These are phyloP conservation scores for Mycena alexandri DNA, from an alignment of 768 basidiomycete species.

Conservation along the genomic window DNA sequence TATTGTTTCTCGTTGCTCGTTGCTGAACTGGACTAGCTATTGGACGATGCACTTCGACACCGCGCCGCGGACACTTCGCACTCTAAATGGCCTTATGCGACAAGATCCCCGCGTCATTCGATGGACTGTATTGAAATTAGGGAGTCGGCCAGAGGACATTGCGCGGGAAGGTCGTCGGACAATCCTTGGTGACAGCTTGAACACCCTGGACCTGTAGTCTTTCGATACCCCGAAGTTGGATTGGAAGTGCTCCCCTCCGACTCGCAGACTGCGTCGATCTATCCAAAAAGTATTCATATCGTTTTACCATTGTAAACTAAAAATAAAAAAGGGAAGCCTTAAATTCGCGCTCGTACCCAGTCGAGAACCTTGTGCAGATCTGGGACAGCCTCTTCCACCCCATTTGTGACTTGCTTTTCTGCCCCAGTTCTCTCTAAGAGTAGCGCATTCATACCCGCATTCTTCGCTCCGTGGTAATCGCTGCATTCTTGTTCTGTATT, in stretches of 20 bases:
- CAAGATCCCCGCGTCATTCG: conserved; percentile 87
- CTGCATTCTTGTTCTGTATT: conserved; percentile 48
- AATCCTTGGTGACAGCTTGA: conserved; percentile 43
- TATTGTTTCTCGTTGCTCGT: not conserved
- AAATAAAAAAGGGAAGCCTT: not conserved
- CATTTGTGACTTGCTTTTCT: conserved; percentile 59
- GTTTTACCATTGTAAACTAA: not conserved
- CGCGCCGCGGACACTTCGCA: conserved; percentile 75
- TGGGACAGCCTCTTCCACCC: conserved; percentile 58
- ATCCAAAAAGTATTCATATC: not conserved
- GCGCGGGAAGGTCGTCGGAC: conserved; percentile 64
- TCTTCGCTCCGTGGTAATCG: conserved; percentile 73
- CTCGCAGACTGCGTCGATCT: not conserved
- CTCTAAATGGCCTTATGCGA: conserved; percentile 76
- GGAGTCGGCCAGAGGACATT: conserved; percentile 78
- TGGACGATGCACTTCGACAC: conserved; percentile 95
- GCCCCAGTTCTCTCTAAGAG: conserved; percentile 64
- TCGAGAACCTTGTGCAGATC: conserved; percentile 43
- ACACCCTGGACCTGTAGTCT: conserved; percentile 36
- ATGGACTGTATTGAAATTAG: conserved; percentile 85
- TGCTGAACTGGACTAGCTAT: conserved; percentile 63
- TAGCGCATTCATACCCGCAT: conserved; percentile 69
- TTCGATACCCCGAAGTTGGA: conserved; percentile 15
- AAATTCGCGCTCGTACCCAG: conserved; percentile 32
- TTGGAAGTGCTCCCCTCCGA: conserved; percentile 31